phyloP scores from a whole-genome alignment of 2,329 filamentous ascomycete genomes.

The Bipolaris zeicola region DNA sequence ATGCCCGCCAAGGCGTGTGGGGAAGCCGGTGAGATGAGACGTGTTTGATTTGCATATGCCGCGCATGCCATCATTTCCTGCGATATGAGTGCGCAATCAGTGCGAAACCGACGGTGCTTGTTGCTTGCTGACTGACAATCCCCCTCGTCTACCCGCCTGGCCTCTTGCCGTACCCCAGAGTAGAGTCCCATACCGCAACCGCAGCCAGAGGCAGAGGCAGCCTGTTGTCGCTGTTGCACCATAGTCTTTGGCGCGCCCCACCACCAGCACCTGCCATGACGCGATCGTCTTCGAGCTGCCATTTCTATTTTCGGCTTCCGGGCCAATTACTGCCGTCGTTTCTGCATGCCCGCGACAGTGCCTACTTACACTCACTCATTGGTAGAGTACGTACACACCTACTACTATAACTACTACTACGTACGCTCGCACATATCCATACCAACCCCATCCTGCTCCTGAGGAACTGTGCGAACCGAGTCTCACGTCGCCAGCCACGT shows the following conservation, averaged over 20 bases:
- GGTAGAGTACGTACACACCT: neutral
- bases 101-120: neutral
- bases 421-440: neutral
- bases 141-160: neutral
- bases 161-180: too few relatives aligned
- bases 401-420: neutral
- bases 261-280: constrained; percentile 26
- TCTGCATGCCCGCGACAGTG: neutral
- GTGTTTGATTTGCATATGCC: constrained; percentile 29
- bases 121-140: too few relatives aligned
- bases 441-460: neutral
- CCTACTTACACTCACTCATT: constrained; percentile 11
- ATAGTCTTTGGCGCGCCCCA: constrained; percentile 20
- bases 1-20: constrained; percentile 30
- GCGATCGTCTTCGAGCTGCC: constrained; percentile 16
- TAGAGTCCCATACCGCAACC: too few relatives aligned
- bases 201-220: too few relatives aligned
- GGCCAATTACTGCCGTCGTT: constrained; percentile 15
- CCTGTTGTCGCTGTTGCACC: constrained; percentile 23
- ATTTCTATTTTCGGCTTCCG: constrained; percentile 28
- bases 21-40: constrained; percentile 31
- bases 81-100: constrained; percentile 1
- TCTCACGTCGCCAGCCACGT: neutral
- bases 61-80: constrained; percentile 23
- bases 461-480: neutral